Evolutionary conservation across 768 basidiomycete species (phyloP), one percentile per base, ranked within the genome.

Genomic region (Rhizopogon vinicolor): DNA sequence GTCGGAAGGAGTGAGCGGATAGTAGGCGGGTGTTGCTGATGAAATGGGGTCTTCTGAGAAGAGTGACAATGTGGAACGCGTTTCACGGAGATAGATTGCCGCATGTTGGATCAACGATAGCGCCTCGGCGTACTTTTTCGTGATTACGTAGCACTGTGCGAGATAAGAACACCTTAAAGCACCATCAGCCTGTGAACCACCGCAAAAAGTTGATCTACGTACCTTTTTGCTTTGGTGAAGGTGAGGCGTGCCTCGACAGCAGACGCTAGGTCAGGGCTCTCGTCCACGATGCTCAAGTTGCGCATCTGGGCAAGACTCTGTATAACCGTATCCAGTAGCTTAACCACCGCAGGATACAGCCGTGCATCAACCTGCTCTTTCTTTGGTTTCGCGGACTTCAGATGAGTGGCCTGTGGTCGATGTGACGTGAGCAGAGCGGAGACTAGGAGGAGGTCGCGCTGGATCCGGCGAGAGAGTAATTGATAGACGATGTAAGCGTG

Each of bases 401-500:
- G 13, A 37, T 37, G 35, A 52, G 42, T 43, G 22, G 62, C 63
- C 39, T 69, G 67, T 45, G 65, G 57, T 2, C 62, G 71, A 54
- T 79, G 78, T 6, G 73, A 79, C 7, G 75, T 65, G 41, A 89
- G 74, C 3, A 86, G 76, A 2, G 87, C 83, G 22, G 81, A 81
- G 57, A 89, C 80, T 46, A 97, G 81, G 22, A 93, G 80, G 4
- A 93, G 79, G 65, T 98, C 95, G 14, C 95, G 87, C 65, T 93
- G 85, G 51, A 92, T 93, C 8, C 95, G 90, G 51, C 86, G 82
- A 18, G 91, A 84, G 49, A 97, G 81, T 33, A 97, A 84, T 59
- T 93, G 89, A 69, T 92, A 93, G 44, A 91, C 80, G 62, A 96
- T 84, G 67, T 87, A 96, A 16, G 89, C 82, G 62, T 97, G 89